Conservation (phyloP, 495 filamentous ascomycete species). For the Talaromyces adpressus region DNA sequence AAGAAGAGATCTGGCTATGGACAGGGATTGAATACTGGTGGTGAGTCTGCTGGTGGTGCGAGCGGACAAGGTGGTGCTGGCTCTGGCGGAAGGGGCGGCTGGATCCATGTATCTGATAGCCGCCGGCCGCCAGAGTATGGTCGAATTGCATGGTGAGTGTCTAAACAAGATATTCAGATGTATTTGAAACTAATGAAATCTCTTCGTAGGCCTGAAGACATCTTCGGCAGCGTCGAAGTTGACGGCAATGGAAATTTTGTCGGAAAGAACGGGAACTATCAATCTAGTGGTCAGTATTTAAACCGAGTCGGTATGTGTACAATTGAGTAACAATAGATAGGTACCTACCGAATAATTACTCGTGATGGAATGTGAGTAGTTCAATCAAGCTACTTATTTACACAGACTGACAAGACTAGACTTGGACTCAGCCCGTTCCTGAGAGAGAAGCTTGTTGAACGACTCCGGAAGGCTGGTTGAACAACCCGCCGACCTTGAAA, state of each 20-base stretch:
- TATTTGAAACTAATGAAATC: background rate
- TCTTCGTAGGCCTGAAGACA: conserved; percentile 67
- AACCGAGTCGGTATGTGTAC: background rate
- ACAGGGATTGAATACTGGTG: conserved; percentile 38
- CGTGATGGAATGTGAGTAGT: conserved; percentile 53
- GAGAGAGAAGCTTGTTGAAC: conserved; percentile 48
- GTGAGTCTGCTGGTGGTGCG: conserved; percentile 64
- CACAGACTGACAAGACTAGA: conserved; percentile 17
- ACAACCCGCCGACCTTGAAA: background rate
- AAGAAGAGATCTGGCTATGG: conserved; percentile 28
- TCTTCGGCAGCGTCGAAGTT: conserved; percentile 87
- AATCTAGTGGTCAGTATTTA: conserved; percentile 45
- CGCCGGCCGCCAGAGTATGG: conserved; percentile 86
- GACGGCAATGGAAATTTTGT: conserved; percentile 70
- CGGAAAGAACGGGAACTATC: conserved; percentile 49
- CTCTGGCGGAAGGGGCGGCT: conserved; percentile 76
- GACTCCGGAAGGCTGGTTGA: conserved; percentile 21
- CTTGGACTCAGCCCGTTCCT: conserved; percentile 52
- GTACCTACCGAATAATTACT: conserved; percentile 50
- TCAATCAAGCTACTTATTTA: background rate
- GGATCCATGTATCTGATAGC: conserved; percentile 79
- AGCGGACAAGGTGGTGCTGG: conserved; percentile 79
- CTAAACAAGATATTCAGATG: background rate
- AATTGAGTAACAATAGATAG: conserved; percentile 16
- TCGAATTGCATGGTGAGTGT: conserved; percentile 63